Base-by-base conservation (phyloP, 192 early-diverging fungal genomes). In the Linderina pennispora region DNA sequence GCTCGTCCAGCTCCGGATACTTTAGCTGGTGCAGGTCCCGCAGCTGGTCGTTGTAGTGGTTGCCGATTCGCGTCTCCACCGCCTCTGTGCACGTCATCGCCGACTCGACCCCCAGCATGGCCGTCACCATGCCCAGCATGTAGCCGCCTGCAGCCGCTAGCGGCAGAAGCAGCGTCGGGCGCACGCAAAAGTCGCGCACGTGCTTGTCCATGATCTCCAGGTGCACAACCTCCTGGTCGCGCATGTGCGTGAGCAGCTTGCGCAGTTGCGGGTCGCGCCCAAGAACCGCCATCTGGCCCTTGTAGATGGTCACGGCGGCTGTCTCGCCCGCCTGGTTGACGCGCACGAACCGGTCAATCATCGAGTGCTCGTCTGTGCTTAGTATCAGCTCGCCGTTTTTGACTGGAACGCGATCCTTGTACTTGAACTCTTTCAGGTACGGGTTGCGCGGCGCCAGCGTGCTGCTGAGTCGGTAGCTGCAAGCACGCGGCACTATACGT, bases 61-160 rank as follows among this genome's bases (percentile, higher is more conserved):
- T 62, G 19, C 95, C 93, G 64, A 98, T 98, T 9, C 89, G 84
- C 8, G 91, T 92, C 73, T 98, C 95, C 11, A 96, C 95, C 3
- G 92, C 95, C 53, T 98, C 95, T 0, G 95, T 98, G 62, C 91
- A 95, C n/a, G 93, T 92, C 93, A 98, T 98, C 21, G 92, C 91
- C 17, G 92, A 91, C 48, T 92, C 87, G 48, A 88, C 86, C n/a
- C 93, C 94, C 53, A 98, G 60, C 38, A 91, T 43, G 3, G 90
- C 95, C 1, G 93, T 92, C 1, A 78, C 84, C 4, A 78, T 85
- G 14, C 95, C 95, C 9, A 98, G 56, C 1, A 84, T 74, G 48
- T 82, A 94, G 6, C 95, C 95, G 11, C 88, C 84, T 7, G 77
- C 66, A 31, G 90, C 89, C 83, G 92, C 94, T 14, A 95, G 23